Evolutionary conservation across 1,284 basidiomycete genomes (phyloP), one percentile per base, ranked within the genome.

Genomic region (Puccinia hordei): DNA sequence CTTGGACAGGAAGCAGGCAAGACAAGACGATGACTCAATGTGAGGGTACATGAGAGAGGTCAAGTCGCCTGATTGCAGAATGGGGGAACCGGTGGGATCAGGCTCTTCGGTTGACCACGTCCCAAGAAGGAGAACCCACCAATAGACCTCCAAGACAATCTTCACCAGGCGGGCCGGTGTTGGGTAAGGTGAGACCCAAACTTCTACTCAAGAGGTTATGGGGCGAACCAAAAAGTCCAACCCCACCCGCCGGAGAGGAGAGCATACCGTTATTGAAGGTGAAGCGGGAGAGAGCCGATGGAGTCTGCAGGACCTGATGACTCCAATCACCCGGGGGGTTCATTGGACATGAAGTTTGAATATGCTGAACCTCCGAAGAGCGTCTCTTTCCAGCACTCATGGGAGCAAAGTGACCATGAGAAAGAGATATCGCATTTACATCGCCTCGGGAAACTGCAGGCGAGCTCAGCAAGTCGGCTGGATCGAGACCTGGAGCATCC

Each of bases 161-260:
- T 30, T 77, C 75, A 1, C 41, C 44, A 15, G 49, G 24, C 4
- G 30, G 46, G 30, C 44, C 49, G 38, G 27, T 57, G 41, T 46
- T 61, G 35, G 19, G 46, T 8, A 71, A 17, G 0, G 71, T 71
- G 6, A 80, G 57, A 19, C 78, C 78, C 13, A 80, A 59, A 44
- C 69, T 73, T 30, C 51, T 73, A 33, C 57, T 80, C 59, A 80
- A 66, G 51, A 65, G 41, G 30, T 46, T 33, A n/a, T 73, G 57
- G 30, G 78, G 78, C 27, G 78, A 80, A 19, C 71, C 59, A 33
- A 80, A 80, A 24, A 73, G 24, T 2, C 76, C 66, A 12, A 19
- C n/a, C 3, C 76, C 51, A 46, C 53, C 66, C 4, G 53, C 55
- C 24, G 55, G 65, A 35, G 76, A 61, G 9, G 65, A 61, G 2